Conservation (phyloP, 768 basidiomycete species). For the Mrakia gelida region DNA sequence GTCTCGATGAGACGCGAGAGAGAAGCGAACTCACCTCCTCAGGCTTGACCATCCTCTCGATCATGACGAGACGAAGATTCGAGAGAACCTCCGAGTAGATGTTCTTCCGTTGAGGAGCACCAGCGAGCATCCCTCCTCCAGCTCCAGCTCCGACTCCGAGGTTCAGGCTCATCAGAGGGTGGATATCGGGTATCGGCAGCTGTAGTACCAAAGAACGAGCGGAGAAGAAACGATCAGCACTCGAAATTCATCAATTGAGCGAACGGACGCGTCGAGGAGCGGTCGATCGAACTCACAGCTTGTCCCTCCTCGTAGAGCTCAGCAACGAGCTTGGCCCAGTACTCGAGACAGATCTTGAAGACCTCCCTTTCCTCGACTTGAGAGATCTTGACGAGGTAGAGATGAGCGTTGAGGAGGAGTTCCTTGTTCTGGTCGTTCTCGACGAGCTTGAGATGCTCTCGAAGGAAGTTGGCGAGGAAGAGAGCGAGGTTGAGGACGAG, state of each 20-base stretch:
- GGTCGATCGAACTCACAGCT: constrained; percentile 43
- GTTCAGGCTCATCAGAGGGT: constrained; percentile 66
- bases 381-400: constrained; percentile 97
- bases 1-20: background rate
- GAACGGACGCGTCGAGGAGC: background rate
- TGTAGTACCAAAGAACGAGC: background rate
- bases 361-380: constrained; percentile 98
- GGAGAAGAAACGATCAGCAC: background rate
- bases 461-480: constrained; percentile 96
- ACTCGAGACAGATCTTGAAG: constrained; percentile 98
- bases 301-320: constrained; percentile 98
- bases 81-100: constrained; percentile 93
- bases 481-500: constrained; percentile 93
- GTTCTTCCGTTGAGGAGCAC: constrained; percentile 71
- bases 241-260: no score
- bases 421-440: constrained; percentile 87
- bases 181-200: constrained; percentile 76
- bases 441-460: constrained; percentile 85
- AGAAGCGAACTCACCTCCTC: constrained; percentile 65
- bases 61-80: constrained; percentile 89
- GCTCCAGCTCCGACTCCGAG: constrained; percentile 55
- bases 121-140: constrained; percentile 39
- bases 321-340: constrained; percentile 86
- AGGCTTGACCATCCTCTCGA: constrained; percentile 98
- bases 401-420: constrained; percentile 89